Evolutionary conservation across 2,329 filamentous ascomycete genomes (phyloP).

Genomic region (Venturia aucupariae): DNA sequence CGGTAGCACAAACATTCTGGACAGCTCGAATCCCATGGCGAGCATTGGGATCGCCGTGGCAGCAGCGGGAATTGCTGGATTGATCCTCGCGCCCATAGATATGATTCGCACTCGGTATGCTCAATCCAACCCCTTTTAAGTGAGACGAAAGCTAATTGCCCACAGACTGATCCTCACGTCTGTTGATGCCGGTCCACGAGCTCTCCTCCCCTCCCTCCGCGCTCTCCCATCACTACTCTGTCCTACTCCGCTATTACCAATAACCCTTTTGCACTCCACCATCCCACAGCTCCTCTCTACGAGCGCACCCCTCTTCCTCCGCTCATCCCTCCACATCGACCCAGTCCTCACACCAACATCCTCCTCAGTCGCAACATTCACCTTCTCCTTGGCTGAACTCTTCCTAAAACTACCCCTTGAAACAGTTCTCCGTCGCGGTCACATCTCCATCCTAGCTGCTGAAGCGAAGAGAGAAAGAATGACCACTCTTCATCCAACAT

Average conservation of each 20-base stretch:
- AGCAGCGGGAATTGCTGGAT: slow-evolving; percentile 59
- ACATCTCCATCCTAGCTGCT: slow-evolving; percentile 53
- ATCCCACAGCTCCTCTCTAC: slow-evolving; percentile 75
- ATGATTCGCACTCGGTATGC: slow-evolving; percentile 65
- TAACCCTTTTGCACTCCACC: slow-evolving; percentile 79
- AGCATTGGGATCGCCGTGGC: slow-evolving; percentile 66
- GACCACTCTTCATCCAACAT: slow-evolving; percentile 14
- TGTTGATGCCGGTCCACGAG: slow-evolving; percentile 62
- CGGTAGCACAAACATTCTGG: slow-evolving; percentile 40
- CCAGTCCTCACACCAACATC: slow-evolving; percentile 69
- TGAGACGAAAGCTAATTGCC: slow-evolving; percentile 15
- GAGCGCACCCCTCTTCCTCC: slow-evolving; percentile 75
- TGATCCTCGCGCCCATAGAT: slow-evolving; percentile 80
- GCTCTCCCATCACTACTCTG: slow-evolving; percentile 64
- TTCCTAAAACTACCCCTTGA: slow-evolving; percentile 84
- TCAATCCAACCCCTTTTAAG: neutral
- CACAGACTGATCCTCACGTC: slow-evolving; percentile 74
- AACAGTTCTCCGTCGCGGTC: slow-evolving; percentile 80
- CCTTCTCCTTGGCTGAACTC: slow-evolving; percentile 69
- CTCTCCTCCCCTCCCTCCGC: slow-evolving; percentile 68
- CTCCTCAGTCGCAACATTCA: slow-evolving; percentile 75
- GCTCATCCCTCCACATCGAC: slow-evolving; percentile 76
- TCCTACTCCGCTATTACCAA: slow-evolving; percentile 60
- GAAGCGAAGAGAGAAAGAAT: neutral
- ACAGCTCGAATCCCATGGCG: slow-evolving; percentile 71